Evolutionary conservation across 345 rosid species (phyloP), one percentile per base, ranked within the genome.

Genomic region (Lumnitzera racemosa): DNA sequence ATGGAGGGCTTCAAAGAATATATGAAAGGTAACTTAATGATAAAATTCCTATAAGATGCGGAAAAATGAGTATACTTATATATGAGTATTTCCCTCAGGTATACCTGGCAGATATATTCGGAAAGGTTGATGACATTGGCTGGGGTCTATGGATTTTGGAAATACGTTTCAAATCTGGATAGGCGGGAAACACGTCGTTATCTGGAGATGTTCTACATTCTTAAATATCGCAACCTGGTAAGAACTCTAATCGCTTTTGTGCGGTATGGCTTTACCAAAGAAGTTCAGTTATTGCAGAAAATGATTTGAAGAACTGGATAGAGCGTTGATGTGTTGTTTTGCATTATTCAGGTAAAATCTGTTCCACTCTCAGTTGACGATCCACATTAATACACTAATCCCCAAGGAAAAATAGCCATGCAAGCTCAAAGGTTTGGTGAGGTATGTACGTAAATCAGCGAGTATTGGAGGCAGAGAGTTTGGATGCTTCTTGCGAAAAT

Each of bases 61-160:
- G 7, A 36, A 36, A 5, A 36, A 5, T 36, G 43, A 1, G 9
- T 9, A 4, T 36, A 36, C 43, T 36, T 5, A 36, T 36, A 9
- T 5, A 20, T 20, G 20, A 20, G 11, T 36, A 5, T 9, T 36
- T 36, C 11, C 43, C 43, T 36, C 54, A 83, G 84, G 76, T 81
- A 72, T 68, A 78, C 82, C 43, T 78, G 89, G 82, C 73, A 83
- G 76, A 81, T 72, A 56, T 83, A 83, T 73, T 81, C 82, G 12
- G 71, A 78, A 70, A 78, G 82, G 68, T 77, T 83, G 52, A 70
- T 81, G 56, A 76, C 82, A 2, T 52, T 83, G 12, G 72, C 86
- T 12, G 79, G 83, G 23, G 89, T 81, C 14, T 83, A 81, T 65
- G 69, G 80, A 58, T 83, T 81, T 68, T 83, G 86, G 86, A 81